Conservation (phyloP, 2,329 filamentous ascomycete genomes). For the Colletotrichum navitas region DNA sequence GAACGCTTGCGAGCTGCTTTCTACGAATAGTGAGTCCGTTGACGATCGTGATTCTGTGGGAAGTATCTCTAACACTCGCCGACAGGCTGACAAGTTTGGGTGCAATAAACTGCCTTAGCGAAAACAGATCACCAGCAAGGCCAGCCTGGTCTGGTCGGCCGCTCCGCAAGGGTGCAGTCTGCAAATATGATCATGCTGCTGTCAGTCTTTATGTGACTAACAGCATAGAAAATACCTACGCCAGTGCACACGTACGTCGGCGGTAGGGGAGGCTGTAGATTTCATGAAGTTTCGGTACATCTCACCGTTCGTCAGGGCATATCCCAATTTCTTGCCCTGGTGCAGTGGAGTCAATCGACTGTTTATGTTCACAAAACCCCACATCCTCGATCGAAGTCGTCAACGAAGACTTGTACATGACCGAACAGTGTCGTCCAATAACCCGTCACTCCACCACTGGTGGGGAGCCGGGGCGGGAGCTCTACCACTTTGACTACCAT, state of each 20-base stretch:
- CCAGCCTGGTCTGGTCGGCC: neutral
- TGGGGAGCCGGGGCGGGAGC: conserved; percentile 15
- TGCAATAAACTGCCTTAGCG: neutral
- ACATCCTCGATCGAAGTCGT: conserved; percentile 18
- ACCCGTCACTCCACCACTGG: neutral
- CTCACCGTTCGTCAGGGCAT: conserved; percentile 27
- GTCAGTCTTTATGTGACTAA: neutral
- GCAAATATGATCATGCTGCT: neutral
- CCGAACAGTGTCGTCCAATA: conserved; percentile 4
- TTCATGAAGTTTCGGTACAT: conserved; percentile 6
- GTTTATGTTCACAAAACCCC: conserved; percentile 7
- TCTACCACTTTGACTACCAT: conserved; percentile 26
- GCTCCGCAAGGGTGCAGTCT: neutral
- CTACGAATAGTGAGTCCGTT: neutral
- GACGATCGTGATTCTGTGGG: conserved; percentile 1
- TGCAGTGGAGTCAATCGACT: conserved; percentile 16
- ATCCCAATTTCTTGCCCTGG: conserved; percentile 31
- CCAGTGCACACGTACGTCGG: neutral
- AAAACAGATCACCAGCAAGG: neutral
- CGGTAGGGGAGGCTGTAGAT: conserved; percentile 11
- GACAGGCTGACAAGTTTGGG: conserved; percentile 7
- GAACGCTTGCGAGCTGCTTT: neutral
- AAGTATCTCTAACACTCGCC: conserved; percentile 2
- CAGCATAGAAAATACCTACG: neutral
- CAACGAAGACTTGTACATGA: conserved; percentile 12